A percentile compares a stretch with the other conserved stretches of the same genome.
Evolutionary conservation across 176 grass and related monocot species (phyloP).

Genomic region (Carex cristatella): DNA sequence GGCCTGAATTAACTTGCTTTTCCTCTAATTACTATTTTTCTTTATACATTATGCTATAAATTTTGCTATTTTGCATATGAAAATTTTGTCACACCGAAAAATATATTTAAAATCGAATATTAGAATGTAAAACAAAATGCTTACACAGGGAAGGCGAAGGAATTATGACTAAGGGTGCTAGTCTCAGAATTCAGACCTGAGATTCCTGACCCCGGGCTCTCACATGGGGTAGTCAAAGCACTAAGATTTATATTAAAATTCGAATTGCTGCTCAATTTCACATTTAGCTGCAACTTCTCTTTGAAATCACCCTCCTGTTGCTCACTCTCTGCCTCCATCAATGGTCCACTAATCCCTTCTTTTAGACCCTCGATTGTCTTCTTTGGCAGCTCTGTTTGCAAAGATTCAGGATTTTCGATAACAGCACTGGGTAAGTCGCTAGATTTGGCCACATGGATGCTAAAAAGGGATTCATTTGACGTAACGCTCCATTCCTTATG

Average conservation of each 20-base stretch:
- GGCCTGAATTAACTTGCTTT: background rate
- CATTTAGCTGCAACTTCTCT: slow-evolving; percentile 3
- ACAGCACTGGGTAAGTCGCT: slow-evolving; percentile 49
- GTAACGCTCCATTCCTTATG: slow-evolving; percentile 61
- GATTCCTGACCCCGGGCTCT: slow-evolving; percentile 5
- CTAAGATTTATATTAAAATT: slow-evolving; percentile 49
- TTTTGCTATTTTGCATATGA: background rate
- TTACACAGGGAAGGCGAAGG: slow-evolving; percentile 85
- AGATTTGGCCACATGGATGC: slow-evolving; percentile 53
- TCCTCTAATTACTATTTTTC: background rate
- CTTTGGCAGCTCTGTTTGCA: slow-evolving; percentile 26
- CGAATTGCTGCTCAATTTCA: slow-evolving; percentile 17
- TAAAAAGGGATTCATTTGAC: slow-evolving; percentile 82
- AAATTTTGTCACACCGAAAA: background rate
- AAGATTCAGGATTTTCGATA: slow-evolving; percentile 32
- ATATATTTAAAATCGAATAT: background rate
- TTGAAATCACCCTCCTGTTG: slow-evolving; percentile 17
- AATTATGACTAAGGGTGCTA: slow-evolving; percentile 23
- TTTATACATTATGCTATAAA: background rate
- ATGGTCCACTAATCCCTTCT: background rate
- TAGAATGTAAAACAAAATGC: slow-evolving; percentile 16
- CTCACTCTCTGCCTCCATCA: background rate
- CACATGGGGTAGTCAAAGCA: slow-evolving; percentile 37
- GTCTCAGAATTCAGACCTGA: slow-evolving; percentile 3
- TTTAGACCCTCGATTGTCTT: slow-evolving; percentile 33